phyloP scores from a whole-genome alignment of 306 rosid genomes.

The Trichosanthes cucumerina region DNA sequence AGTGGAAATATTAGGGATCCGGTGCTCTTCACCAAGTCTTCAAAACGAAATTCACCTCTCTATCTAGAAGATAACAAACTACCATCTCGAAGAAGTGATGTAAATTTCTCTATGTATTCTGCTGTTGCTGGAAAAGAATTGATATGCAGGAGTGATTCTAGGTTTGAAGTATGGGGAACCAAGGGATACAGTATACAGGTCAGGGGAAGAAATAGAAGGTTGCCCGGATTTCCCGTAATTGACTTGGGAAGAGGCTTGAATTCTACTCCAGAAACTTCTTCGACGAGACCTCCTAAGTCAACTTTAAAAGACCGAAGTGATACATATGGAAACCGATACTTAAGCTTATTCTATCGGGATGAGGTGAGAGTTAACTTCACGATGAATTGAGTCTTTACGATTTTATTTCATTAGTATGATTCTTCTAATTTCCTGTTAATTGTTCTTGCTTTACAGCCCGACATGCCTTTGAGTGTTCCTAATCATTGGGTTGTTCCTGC shows the following conservation, averaged over 20 bases:
- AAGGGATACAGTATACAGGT: constrained; percentile 69
- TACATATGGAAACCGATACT: constrained; percentile 46
- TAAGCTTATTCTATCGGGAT: constrained; percentile 61
- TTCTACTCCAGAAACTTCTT: constrained; percentile 29
- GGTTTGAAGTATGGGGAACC: constrained; percentile 83
- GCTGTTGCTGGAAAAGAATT: constrained; percentile 67
- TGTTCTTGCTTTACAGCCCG: constrained; percentile 47
- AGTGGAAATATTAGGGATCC: constrained; percentile 56
- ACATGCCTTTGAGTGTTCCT: constrained; percentile 53
- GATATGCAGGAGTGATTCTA: constrained; percentile 60
- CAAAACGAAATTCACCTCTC: constrained; percentile 36
- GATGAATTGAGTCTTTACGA: background rate
- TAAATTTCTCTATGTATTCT: constrained; percentile 77
- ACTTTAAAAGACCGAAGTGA: constrained; percentile 25
- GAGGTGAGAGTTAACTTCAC: constrained; percentile 43
- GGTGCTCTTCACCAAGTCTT: constrained; percentile 64
- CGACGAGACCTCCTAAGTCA: constrained; percentile 16
- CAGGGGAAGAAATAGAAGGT: constrained; percentile 76
- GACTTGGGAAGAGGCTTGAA: constrained; percentile 60
- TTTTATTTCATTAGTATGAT: background rate
- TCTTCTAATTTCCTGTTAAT: background rate
- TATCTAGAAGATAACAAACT: constrained; percentile 62
- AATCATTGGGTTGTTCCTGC: constrained; percentile 78
- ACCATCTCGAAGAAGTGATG: constrained; percentile 85
- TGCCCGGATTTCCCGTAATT: constrained; percentile 65